phyloP scores from a whole-genome alignment of 2,329 filamentous ascomycete species.

The Stagonosporopsis vannaccii region DNA sequence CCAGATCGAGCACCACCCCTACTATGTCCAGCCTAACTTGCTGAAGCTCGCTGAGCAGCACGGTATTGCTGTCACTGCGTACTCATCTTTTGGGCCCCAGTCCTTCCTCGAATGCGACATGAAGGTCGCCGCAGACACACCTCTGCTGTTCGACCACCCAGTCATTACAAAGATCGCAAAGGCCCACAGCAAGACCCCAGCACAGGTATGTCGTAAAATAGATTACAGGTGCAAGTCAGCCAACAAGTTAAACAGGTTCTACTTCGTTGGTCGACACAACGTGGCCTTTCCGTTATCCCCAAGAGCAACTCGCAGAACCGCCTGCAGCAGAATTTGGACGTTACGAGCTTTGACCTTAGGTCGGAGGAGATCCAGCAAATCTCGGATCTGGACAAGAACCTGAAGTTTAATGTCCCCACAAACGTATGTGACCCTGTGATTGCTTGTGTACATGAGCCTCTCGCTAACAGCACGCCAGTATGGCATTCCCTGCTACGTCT shows the following conservation, averaged over 20 bases:
- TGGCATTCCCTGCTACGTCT: slow-evolving; percentile 47
- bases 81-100: slow-evolving; percentile 57
- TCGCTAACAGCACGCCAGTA: slow-evolving; percentile 37
- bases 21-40: slow-evolving; percentile 45
- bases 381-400: slow-evolving; percentile 43
- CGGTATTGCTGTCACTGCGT: slow-evolving; percentile 45
- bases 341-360: slow-evolving; percentile 31
- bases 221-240: neutral
- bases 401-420: slow-evolving; percentile 46
- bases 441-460: neutral
- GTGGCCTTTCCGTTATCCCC: slow-evolving; percentile 48
- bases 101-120: slow-evolving; percentile 38
- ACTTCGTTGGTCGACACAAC: slow-evolving; percentile 53
- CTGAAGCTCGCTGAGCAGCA: slow-evolving; percentile 45
- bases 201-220: slow-evolving; percentile 61
- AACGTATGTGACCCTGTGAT: slow-evolving; percentile 36
- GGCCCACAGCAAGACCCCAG: slow-evolving; percentile 70
- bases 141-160: slow-evolving; percentile 48
- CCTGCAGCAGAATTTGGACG: slow-evolving; percentile 43
- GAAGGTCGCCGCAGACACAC: slow-evolving; percentile 28
- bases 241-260: slow-evolving; percentile 8
- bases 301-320: slow-evolving; percentile 41
- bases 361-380: slow-evolving; percentile 35
- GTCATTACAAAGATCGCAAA: slow-evolving; percentile 73
- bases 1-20: slow-evolving; percentile 51